A percentile compares a stretch with the other conserved stretches of the same genome.
Conservation (phyloP, 768 basidiomycete genomes). For the Kwoniella botswanensis region DNA sequence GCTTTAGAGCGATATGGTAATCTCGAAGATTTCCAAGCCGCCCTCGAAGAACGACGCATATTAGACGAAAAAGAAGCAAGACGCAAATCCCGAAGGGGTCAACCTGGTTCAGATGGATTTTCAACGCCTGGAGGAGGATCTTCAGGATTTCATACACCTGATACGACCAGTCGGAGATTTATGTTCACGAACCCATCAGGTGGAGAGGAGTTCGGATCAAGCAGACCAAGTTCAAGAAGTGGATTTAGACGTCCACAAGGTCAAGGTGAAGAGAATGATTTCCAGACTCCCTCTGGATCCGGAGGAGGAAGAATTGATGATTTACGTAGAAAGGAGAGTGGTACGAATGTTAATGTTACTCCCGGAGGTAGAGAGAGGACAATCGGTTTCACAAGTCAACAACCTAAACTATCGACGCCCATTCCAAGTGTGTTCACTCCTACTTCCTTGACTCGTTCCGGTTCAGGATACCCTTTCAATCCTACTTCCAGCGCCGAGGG, state of each 20-base stretch:
- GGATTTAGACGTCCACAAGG: slow-evolving; percentile 82
- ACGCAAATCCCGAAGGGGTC: slow-evolving; percentile 60
- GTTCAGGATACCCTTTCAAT: slow-evolving; percentile 45
- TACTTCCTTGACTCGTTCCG: slow-evolving; percentile 28
- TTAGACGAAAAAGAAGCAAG: slow-evolving; percentile 79
- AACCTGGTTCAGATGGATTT: slow-evolving; percentile 59
- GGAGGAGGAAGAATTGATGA: slow-evolving; percentile 37
- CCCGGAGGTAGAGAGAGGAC: slow-evolving; percentile 7
- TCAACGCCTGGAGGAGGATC: slow-evolving; percentile 43
- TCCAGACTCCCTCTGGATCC: slow-evolving; percentile 16
- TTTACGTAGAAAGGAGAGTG: slow-evolving; percentile 37
- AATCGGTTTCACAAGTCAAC: slow-evolving; percentile 17
- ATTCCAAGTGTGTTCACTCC: slow-evolving; percentile 92
- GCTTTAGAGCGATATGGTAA: slow-evolving; percentile 87
- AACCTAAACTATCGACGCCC: slow-evolving; percentile 65
- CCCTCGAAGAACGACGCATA: slow-evolving; percentile 79
- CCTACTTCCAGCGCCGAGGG: slow-evolving; percentile 7
- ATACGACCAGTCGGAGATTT: slow-evolving; percentile 57
- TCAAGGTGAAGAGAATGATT: slow-evolving; percentile 60
- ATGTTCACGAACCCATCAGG: slow-evolving; percentile 56
- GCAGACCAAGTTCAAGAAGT: slow-evolving; percentile 76
- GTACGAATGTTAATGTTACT: slow-evolving; percentile 18
- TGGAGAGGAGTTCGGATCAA: slow-evolving; percentile 41
- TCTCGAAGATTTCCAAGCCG: slow-evolving; percentile 83
- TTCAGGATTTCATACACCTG: slow-evolving; percentile 53